A percentile compares a stretch with the other conserved stretches of the same genome.
phyloP scores from a whole-genome alignment of 1,284 basidiomycete species.

The Trichosporon inkin region DNA sequence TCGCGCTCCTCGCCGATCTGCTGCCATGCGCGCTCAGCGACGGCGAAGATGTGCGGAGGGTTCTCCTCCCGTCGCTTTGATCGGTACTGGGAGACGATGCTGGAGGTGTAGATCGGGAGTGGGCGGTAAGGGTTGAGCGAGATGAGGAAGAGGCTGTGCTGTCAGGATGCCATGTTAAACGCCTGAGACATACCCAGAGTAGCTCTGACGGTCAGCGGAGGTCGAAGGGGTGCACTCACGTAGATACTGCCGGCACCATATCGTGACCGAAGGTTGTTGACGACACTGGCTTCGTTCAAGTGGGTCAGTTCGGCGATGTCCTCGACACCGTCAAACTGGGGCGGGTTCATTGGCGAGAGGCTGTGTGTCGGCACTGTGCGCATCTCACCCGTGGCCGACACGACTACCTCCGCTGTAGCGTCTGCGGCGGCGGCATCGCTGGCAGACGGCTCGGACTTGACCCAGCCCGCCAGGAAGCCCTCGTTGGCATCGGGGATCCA shows the following conservation, averaged over 20 bases:
- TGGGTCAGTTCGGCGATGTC: conserved; percentile 99
- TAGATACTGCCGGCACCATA: conserved; percentile 93
- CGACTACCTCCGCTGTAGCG: conserved; percentile 43
- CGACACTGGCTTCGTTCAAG: conserved; percentile 96
- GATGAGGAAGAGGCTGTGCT: conserved; percentile 67
- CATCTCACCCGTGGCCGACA: conserved; percentile 43
- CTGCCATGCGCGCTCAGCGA: conserved; percentile 96
- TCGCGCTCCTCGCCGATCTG: conserved; percentile 97
- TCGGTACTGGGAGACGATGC: conserved; percentile 90
- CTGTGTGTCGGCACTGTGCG: conserved; percentile 68
- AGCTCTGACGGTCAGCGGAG: conserved; percentile 36
- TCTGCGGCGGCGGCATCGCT: conserved; percentile 24
- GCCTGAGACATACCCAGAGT: conserved; percentile 43
- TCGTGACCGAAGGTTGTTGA: conserved; percentile 88
- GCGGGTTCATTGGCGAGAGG: conserved; percentile 93
- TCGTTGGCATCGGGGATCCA: conserved; percentile 46
- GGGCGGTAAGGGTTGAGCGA: conserved; percentile 96
- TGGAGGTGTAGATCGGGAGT: conserved; percentile 86
- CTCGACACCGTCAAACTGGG: conserved; percentile 95
- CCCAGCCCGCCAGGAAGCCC: conserved; percentile 50
- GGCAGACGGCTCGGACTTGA: conserved; percentile 40
- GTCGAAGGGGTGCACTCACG: conserved; percentile 57
- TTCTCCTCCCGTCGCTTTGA: conserved; percentile 89
- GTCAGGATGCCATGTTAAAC: not conserved
- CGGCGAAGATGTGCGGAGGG: conserved; percentile 91